phyloP scores from a whole-genome alignment of 2,329 filamentous ascomycete species.

The Microdochium nivale region DNA sequence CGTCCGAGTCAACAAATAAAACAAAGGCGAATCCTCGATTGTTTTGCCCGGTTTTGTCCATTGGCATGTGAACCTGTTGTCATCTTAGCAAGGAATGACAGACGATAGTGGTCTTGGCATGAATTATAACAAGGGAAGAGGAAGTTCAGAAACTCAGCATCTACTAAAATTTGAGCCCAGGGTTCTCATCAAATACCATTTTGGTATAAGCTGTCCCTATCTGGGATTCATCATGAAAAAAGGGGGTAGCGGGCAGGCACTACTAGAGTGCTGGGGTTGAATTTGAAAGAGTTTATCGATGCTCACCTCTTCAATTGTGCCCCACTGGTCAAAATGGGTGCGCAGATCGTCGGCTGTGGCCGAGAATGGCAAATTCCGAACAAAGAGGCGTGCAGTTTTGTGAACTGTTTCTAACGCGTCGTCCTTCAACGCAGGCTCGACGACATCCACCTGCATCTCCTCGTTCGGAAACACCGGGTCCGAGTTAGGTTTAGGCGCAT shows the following conservation, averaged over 20 bases:
- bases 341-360: slow-evolving; percentile 70
- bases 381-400: slow-evolving; percentile 70
- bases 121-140: slow-evolving; percentile 22
- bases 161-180: slow-evolving; percentile 99
- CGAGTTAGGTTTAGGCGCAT: slow-evolving; percentile 6
- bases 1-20: slow-evolving; percentile 62
- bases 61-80: slow-evolving; percentile 74
- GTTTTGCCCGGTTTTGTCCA: slow-evolving; percentile 55
- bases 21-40: slow-evolving; percentile 91
- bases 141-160: slow-evolving; percentile 83
- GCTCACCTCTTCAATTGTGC: slow-evolving; percentile 80
- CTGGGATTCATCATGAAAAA: slow-evolving; percentile 85
- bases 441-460: slow-evolving; percentile 12
- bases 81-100: slow-evolving; percentile 30
- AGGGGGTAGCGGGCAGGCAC: slow-evolving; percentile 9
- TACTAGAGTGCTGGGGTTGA: slow-evolving; percentile 6
- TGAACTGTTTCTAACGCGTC: slow-evolving; percentile 52
- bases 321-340: slow-evolving; percentile 62
- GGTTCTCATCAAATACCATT: slow-evolving; percentile 74
- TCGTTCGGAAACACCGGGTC: not conserved
- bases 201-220: slow-evolving; percentile 99
- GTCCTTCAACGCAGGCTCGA: slow-evolving; percentile 28
- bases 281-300: not conserved
- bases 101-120: slow-evolving; percentile 10
- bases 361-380: slow-evolving; percentile 81